phyloP scores from a whole-genome alignment of 768 basidiomycete genomes.

The Auriscalpium microsporum region DNA sequence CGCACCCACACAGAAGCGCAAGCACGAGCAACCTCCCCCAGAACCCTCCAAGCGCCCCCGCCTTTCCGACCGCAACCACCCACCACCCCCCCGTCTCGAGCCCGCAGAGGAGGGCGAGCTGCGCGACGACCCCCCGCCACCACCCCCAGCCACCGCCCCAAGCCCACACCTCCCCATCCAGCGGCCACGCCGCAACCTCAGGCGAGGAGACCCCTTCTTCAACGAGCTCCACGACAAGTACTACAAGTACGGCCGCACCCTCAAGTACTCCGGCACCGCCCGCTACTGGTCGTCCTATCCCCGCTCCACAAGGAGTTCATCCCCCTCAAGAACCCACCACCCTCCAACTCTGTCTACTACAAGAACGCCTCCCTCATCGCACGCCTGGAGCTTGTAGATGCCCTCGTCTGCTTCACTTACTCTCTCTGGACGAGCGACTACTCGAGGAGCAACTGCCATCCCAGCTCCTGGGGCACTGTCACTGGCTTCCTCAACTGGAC shows the following conservation, averaged over 20 bases:
- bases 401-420: constrained; percentile 77
- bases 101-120: constrained; percentile 41
- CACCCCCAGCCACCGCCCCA: constrained; percentile 9
- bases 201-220: constrained; percentile 37
- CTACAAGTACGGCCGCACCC: constrained; percentile 56
- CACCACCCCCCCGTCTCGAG: constrained; percentile 27
- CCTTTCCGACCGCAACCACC: constrained; percentile 19
- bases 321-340: constrained; percentile 55
- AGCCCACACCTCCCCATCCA: constrained; percentile 44
- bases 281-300: constrained; percentile 71
- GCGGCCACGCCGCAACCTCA: constrained; percentile 51
- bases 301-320: constrained; percentile 56
- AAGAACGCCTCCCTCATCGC: constrained; percentile 69
- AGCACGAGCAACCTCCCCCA: constrained; percentile 17
- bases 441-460: constrained; percentile 43
- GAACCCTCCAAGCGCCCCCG: constrained; percentile 18
- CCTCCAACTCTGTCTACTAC: constrained; percentile 61
- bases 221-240: constrained; percentile 63
- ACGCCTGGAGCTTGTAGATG: constrained; percentile 72
- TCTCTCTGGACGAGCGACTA: constrained; percentile 76
- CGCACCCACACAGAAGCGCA: constrained; percentile 31
- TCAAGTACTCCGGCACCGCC: constrained; percentile 80
- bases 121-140: constrained; percentile 27
- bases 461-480: constrained; percentile 60
- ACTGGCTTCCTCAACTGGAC: constrained; percentile 65